phyloP scores from a whole-genome alignment of 1,139 yeast genomes.

The Arxiozyma heterogenica region DNA sequence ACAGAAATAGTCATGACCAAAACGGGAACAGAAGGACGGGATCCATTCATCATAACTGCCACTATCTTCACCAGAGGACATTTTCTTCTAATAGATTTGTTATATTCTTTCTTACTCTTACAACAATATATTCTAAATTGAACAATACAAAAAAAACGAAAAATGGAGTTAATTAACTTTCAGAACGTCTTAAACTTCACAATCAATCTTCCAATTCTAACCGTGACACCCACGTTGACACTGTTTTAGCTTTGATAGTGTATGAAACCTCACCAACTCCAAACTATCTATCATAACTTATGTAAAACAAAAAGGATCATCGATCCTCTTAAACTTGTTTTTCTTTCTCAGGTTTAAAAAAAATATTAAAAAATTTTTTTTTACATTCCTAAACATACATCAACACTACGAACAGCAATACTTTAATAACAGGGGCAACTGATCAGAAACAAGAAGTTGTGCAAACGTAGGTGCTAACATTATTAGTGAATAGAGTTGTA shows the following conservation, averaged over 20 bases:
- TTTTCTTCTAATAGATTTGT: background rate
- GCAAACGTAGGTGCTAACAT: background rate
- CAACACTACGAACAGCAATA: background rate
- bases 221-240: background rate
- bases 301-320: too few species aligned
- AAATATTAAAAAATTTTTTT: too few species aligned
- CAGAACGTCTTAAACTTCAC: background rate
- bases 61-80: slow-evolving; percentile 25
- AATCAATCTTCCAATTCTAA: background rate
- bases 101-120: background rate
- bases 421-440: background rate
- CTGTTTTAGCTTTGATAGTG: background rate
- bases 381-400: background rate
- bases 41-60: slow-evolving; percentile 66
- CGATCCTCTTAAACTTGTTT: too few species aligned
- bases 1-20: slow-evolving; percentile 89
- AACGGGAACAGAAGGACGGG: slow-evolving; percentile 73
- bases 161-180: background rate
- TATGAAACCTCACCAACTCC: background rate
- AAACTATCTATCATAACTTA: background rate
- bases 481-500: too few species aligned
- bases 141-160: too few species aligned
- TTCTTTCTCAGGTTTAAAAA: too few species aligned
- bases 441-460: background rate
- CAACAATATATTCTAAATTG: background rate